phyloP scores from a whole-genome alignment of 768 basidiomycete species.

The Nevesoporus exiguus region DNA sequence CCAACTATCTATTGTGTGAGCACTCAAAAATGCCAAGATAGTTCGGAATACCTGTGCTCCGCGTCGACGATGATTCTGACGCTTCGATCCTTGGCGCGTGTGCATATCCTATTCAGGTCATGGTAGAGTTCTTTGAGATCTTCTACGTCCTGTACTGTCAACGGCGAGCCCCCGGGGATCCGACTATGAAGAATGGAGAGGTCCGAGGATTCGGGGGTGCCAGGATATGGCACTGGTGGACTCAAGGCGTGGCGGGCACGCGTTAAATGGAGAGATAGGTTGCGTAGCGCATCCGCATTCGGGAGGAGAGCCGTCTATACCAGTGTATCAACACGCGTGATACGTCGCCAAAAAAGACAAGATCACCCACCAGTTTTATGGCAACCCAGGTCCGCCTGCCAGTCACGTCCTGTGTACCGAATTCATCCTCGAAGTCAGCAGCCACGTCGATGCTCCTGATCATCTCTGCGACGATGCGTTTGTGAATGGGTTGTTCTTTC shows the following conservation, averaged over 20 bases:
- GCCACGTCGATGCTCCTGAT: conserved; percentile 72
- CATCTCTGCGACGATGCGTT: conserved; percentile 71
- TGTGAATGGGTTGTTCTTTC: conserved; percentile 41
- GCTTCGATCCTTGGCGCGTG: conserved; percentile 54
- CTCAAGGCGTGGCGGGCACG: conserved; percentile 35
- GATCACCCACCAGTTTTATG: conserved; percentile 64
- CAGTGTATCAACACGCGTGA: neutral
- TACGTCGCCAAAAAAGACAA: neutral
- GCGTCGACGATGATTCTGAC: conserved; percentile 81
- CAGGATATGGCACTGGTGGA: conserved; percentile 59
- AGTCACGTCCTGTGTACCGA: conserved; percentile 19
- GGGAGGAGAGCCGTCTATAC: conserved; percentile 66
- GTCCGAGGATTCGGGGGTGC: conserved; percentile 58
- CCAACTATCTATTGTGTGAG: conserved; percentile 39
- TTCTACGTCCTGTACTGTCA: conserved; percentile 55
- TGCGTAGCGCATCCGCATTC: conserved; percentile 55
- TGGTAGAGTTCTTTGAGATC: conserved; percentile 59
- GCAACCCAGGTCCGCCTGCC: conserved; percentile 78
- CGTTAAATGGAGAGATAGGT: conserved; percentile 57
- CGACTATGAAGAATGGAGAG: conserved; percentile 44
- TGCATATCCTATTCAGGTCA: conserved; percentile 63
- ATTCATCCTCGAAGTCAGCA: conserved; percentile 71
- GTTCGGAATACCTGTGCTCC: conserved; percentile 57
- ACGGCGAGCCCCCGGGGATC: conserved; percentile 18
- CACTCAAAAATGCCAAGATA: neutral